A percentile compares a stretch with the other conserved stretches of the same genome.
These are phyloP conservation scores for Pythium angustatum DNA, from an alignment of 352 stramenopile genomes.

Conservation along the genomic window DNA sequence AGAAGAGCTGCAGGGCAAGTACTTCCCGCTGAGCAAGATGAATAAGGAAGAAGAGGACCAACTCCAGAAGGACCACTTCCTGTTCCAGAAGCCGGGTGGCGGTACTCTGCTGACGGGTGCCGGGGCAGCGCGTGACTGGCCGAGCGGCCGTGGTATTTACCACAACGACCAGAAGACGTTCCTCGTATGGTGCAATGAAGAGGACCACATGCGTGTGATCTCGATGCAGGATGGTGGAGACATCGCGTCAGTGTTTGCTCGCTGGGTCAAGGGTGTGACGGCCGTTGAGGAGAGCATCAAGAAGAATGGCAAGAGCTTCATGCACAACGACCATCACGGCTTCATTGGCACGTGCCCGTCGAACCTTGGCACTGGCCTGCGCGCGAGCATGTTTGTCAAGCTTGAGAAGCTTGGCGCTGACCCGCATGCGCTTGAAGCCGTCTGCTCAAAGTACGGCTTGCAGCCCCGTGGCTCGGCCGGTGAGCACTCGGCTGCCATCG, in stretches of 20 bases:
- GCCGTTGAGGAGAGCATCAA: conserved; percentile 80
- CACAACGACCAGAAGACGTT: conserved; percentile 92
- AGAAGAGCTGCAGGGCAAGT: conserved; percentile 85
- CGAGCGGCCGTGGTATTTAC: conserved; percentile 91
- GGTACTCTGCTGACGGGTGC: conserved; percentile 82
- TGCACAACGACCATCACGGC: conserved; percentile 90
- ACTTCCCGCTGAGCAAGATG: conserved; percentile 89
- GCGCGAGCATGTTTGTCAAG: conserved; percentile 87
- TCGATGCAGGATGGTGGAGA: conserved; percentile 90
- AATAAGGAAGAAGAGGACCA: conserved; percentile 90
- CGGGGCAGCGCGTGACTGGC: conserved; percentile 92
- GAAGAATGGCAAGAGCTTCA: conserved; percentile 78
- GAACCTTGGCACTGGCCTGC: conserved; percentile 85
- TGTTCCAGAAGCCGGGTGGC: conserved; percentile 93
- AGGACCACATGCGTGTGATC: conserved; percentile 91
- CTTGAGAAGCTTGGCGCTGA: conserved; percentile 74
- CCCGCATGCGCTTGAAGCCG: conserved; percentile 65
- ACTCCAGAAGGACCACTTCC: conserved; percentile 89
- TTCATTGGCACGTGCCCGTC: conserved; percentile 88
- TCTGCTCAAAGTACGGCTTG: conserved; percentile 76
- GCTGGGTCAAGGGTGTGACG: conserved; percentile 80
- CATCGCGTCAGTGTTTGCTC: conserved; percentile 89
- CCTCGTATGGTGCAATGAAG: conserved; percentile 89
- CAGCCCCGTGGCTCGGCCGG: conserved; percentile 81
- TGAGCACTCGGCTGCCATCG: conserved; percentile 78